Percentiles rank a stretch among this genome's conserved stretches.
Evolutionary conservation across 345 rosid genomes (phyloP).

Genomic region (Hibiscus trionum): DNA sequence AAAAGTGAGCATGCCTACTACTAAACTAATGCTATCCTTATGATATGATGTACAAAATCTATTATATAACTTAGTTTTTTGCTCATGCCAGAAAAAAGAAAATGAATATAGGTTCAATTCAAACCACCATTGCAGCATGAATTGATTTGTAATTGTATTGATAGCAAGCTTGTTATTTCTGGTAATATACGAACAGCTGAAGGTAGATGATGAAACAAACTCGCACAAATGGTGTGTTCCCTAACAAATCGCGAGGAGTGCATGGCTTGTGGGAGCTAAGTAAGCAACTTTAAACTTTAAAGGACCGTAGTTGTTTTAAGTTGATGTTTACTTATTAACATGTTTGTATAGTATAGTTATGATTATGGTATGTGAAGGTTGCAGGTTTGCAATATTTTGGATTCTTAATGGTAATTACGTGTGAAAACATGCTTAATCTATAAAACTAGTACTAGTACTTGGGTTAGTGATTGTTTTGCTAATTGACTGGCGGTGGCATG

Average conservation of each 20-base stretch:
- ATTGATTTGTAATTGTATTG: not conserved
- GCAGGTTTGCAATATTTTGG: not conserved
- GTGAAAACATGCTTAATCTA: not conserved
- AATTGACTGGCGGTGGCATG: too few species aligned
- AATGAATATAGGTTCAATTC: not conserved
- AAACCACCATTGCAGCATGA: not conserved
- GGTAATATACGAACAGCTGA: slow-evolving; percentile 33
- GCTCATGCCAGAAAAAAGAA: too few species aligned
- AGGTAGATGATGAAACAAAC: slow-evolving; percentile 41
- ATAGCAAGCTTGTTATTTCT: not conserved
- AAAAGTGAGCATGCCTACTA: too few species aligned
- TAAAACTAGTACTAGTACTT: not conserved
- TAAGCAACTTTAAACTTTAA: too few species aligned
- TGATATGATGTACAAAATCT: too few species aligned
- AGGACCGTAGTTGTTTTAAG: too few species aligned
- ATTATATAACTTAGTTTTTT: too few species aligned
- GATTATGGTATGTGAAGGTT: not conserved
- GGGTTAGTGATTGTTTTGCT: too few species aligned
- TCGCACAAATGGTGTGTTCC: slow-evolving; percentile 88
- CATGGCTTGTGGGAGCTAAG: slow-evolving; percentile 73
- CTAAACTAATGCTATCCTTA: too few species aligned
- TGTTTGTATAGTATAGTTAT: not conserved
- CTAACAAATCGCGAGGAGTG: slow-evolving; percentile 77
- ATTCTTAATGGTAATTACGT: too few species aligned
- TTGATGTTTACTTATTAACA: not conserved